Evolutionary conservation across 257 asterid species (phyloP), one percentile per base, ranked within the genome.

Genomic region (Schizonepeta tenuifolia): DNA sequence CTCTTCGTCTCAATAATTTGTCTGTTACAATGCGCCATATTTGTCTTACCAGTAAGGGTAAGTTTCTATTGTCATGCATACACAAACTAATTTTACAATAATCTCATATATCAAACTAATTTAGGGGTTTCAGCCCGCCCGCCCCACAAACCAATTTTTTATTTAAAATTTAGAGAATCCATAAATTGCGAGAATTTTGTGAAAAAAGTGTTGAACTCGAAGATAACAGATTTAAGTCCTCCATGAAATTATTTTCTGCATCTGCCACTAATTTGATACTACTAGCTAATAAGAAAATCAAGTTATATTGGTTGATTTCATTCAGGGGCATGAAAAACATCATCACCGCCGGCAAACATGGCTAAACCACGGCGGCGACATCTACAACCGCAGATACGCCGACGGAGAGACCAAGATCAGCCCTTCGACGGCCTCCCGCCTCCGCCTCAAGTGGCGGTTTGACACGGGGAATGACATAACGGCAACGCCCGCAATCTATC

Each of bases 281-380:
- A 26, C 26, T 24, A 24, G 26, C 26, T 24, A 24, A 24, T 24
- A 24, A 24, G 33, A 28, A 28, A 28, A 28, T 26, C 28, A 26
- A 26, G 2, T 1, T 17, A 33, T 4, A 33, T 15, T 9, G 17
- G 7, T 36, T 75, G 33, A 22, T 2, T 3, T 13, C 13, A 6
- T 69, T 49, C 77, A 71, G 77, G 49, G 58, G 49, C 20, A 38
- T 12, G 71, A 69, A 55, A 15, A 43, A 49, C 54, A 60, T 18
- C 3, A 28, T 12, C 28, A 24, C 18, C 20, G 3, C 51, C 3
- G 69, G 41, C 41, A 64, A 72, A 15, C 33, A 28, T 84, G 92
- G 92, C 7, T 81, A 46, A 86, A 84, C 81, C 92, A 84, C 38
- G 89, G 92, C 8, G 88, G 85, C 1, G 70, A 81, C 58, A 80